phyloP scores from a whole-genome alignment of 352 stramenopile genomes.

The Phytophthora fragariae region DNA sequence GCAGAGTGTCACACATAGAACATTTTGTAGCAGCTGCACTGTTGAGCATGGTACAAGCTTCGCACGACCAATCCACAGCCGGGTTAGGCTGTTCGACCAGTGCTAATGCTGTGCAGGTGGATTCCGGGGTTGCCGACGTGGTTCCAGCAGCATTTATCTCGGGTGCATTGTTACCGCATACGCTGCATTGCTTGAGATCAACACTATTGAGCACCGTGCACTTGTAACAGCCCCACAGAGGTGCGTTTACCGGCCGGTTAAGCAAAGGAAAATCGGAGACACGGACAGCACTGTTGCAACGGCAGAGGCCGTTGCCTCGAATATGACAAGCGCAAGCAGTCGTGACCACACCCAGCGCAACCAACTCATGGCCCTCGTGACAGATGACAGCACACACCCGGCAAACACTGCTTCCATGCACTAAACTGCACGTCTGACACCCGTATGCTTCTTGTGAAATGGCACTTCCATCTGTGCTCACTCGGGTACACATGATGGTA shows the following conservation, averaged over 20 bases:
- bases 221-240: constrained; percentile 80
- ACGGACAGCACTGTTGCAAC: constrained; percentile 52
- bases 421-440: constrained; percentile 83
- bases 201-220: constrained; percentile 85
- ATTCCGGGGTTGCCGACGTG: constrained; percentile 30
- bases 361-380: constrained; percentile 84
- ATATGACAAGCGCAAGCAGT: constrained; percentile 78
- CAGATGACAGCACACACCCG: constrained; percentile 75
- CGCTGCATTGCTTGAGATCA: constrained; percentile 60
- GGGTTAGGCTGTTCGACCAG: constrained; percentile 41
- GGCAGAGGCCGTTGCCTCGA: constrained; percentile 60
- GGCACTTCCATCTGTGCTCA: constrained; percentile 83
- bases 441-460: constrained; percentile 82
- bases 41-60: constrained; percentile 86
- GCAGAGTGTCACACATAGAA: constrained; percentile 71
- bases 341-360: constrained; percentile 72
- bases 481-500: constrained; percentile 62
- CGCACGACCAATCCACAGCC: constrained; percentile 70
- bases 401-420: constrained; percentile 76
- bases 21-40: constrained; percentile 63
- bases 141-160: constrained; percentile 13
- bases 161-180: constrained; percentile 59
- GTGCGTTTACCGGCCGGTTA: constrained; percentile 43
- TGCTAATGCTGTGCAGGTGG: constrained; percentile 58
- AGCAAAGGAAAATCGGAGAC: constrained; percentile 50